phyloP scores from a whole-genome alignment of 2,329 filamentous ascomycete genomes.

The Arthrobotrys entomopaga region DNA sequence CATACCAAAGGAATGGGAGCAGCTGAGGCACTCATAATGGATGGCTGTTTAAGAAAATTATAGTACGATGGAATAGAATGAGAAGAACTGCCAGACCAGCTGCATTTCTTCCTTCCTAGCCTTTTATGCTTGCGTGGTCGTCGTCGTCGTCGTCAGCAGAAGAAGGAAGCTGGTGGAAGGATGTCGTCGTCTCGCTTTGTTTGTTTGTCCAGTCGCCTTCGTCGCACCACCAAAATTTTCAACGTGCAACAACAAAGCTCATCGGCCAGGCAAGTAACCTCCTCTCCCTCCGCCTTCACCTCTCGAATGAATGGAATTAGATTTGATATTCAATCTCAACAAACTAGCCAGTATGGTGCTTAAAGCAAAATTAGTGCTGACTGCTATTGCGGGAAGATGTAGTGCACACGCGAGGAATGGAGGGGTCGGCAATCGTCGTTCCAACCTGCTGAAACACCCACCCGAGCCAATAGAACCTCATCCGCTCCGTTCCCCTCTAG shows the following conservation, averaged over 20 bases:
- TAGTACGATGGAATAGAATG: not conserved
- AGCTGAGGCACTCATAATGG: slow-evolving; percentile 56
- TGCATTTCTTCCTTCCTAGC: not conserved
- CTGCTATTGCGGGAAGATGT: not conserved
- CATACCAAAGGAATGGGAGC: slow-evolving; percentile 57
- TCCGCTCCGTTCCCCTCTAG: not conserved
- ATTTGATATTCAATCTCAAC: not conserved
- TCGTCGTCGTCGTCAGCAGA: not conserved
- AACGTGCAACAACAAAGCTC: not conserved
- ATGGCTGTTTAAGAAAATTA: too few relatives aligned
- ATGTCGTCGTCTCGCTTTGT: slow-evolving; percentile 1
- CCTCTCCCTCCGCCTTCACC: too few relatives aligned
- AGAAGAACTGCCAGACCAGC: not conserved
- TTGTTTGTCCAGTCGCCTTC: not conserved
- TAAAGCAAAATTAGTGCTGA: not conserved
- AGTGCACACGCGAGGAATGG: slow-evolving; percentile 1
- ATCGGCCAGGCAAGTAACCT: slow-evolving; percentile 9
- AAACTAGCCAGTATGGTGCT: not conserved
- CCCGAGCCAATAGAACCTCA: not conserved
- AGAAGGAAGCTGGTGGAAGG: slow-evolving; percentile 18
- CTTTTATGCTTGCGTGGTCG: not conserved
- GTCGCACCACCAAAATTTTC: slow-evolving; percentile 2
- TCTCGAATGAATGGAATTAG: too few relatives aligned
- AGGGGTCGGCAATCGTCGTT: not conserved
- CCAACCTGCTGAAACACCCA: not conserved